Conservation (phyloP, 139 green algal species). For the Chlamydomonas schloesseri region DNA sequence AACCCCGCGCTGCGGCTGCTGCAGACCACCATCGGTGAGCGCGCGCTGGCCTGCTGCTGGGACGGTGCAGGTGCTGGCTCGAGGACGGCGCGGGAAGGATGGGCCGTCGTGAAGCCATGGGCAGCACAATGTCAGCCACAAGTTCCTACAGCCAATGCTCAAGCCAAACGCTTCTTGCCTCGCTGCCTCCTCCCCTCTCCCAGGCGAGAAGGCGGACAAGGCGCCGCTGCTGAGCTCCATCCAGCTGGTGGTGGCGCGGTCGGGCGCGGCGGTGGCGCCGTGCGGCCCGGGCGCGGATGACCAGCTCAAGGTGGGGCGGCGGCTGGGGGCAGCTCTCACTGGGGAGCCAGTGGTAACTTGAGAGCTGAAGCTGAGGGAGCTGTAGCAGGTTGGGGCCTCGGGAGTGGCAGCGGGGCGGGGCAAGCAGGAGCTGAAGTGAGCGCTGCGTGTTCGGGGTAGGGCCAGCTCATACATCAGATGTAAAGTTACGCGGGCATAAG, state of each 20-base stretch:
- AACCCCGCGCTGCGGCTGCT: conserved; percentile 82
- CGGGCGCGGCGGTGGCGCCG: conserved; percentile 32
- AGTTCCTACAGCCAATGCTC: no score
- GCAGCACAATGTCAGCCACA: no score
- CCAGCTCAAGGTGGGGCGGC: conserved; percentile 29
- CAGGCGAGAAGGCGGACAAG: conserved; percentile 57
- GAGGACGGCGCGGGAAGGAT: no score
- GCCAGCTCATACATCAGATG: no score
- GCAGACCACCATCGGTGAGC: conserved; percentile 53
- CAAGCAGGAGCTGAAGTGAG: no score
- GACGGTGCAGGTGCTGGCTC: not conserved
- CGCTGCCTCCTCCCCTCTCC: not conserved
- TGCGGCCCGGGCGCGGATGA: conserved; percentile 13
- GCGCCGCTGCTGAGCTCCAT: conserved; percentile 48
- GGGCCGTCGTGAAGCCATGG: no score
- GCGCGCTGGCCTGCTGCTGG: not conserved
- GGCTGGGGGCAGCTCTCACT: not conserved
- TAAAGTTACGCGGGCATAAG: no score
- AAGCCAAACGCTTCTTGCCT: no score
- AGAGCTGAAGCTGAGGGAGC: not conserved
- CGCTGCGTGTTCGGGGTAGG: no score
- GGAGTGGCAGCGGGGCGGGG: no score
- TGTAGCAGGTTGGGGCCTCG: not conserved
- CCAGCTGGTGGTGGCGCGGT: conserved; percentile 43
- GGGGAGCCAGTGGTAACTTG: not conserved